Evolutionary conservation across 345 rosid species (phyloP).

Genomic region (Eucalyptus brandiana): DNA sequence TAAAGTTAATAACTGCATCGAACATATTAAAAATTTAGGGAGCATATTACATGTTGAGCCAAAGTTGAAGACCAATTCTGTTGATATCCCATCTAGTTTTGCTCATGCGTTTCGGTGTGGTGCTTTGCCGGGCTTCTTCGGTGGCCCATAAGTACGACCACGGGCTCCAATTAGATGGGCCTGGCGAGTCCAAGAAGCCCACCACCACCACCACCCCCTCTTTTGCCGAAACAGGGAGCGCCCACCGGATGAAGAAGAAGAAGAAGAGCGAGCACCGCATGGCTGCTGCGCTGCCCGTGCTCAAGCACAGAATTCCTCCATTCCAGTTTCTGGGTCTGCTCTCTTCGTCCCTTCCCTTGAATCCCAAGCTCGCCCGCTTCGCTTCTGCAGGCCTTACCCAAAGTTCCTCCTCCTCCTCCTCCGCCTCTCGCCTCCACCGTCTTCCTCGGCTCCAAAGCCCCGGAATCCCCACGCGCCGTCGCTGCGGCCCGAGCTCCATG

Average conservation of each 20-base stretch:
- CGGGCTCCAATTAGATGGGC: neutral
- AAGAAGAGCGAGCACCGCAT: too few relatives aligned
- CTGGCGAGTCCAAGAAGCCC: neutral
- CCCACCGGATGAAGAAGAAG: neutral
- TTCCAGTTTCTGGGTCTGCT: constrained; percentile 15
- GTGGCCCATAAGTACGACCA: neutral
- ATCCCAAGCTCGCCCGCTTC: neutral
- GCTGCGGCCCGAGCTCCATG: constrained; percentile 4
- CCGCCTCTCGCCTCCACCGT: neutral
- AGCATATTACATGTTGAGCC: fast-evolving
- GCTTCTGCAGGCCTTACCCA: neutral
- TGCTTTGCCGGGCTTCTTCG: neutral
- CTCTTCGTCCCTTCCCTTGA: constrained; percentile 4
- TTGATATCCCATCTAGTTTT: neutral
- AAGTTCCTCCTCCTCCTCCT: neutral
- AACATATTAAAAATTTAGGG: too few relatives aligned
- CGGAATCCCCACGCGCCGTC: neutral
- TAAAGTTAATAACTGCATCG: fast-evolving
- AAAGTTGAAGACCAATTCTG: too few relatives aligned
- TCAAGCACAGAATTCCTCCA: constrained; percentile 16
- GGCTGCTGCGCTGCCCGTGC: neutral
- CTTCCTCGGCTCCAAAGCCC: neutral
- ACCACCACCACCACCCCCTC: neutral
- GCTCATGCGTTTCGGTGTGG: neutral
- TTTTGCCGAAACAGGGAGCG: neutral